phyloP scores from a whole-genome alignment of 2,329 filamentous ascomycete species.

The Mariannaea elegans region DNA sequence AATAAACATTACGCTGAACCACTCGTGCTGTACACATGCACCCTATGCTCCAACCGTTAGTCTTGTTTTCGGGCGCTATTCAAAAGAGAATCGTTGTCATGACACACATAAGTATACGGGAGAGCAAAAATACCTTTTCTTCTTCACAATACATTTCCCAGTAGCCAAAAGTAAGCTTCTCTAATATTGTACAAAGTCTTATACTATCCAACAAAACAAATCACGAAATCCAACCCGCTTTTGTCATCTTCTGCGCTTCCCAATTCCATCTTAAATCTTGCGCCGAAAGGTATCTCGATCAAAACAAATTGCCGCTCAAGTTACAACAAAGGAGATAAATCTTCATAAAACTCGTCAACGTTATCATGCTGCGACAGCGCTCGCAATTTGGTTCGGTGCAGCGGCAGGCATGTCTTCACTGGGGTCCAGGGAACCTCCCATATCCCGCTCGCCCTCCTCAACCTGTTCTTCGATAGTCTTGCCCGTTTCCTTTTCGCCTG shows the following conservation, averaged over 20 bases:
- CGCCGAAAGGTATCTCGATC: background rate
- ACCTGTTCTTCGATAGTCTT: slow-evolving; percentile 45
- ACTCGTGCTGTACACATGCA: too few relatives aligned
- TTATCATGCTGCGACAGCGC: slow-evolving; percentile 32
- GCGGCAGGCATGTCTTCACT: slow-evolving; percentile 36
- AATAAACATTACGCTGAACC: too few relatives aligned
- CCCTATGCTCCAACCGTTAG: too few relatives aligned
- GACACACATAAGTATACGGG: too few relatives aligned
- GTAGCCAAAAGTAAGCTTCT: too few relatives aligned
- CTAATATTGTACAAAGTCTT: background rate
- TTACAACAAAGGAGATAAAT: background rate
- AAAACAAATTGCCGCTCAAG: background rate
- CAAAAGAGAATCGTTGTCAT: too few relatives aligned
- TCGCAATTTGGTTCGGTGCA: slow-evolving; percentile 13
- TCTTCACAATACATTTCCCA: too few relatives aligned
- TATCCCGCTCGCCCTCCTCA: slow-evolving; percentile 46
- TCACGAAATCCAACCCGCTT: too few relatives aligned
- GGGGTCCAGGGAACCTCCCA: slow-evolving; percentile 48
- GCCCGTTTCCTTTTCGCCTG: slow-evolving; percentile 39
- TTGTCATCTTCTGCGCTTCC: too few relatives aligned
- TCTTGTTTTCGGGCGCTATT: too few relatives aligned
- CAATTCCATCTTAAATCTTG: background rate
- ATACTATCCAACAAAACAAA: too few relatives aligned
- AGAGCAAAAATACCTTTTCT: too few relatives aligned
- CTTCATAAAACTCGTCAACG: background rate